These are phyloP conservation scores for Barnettozyma sp. DNA, from an alignment of 805 yeast species.

Conservation along the genomic window DNA sequence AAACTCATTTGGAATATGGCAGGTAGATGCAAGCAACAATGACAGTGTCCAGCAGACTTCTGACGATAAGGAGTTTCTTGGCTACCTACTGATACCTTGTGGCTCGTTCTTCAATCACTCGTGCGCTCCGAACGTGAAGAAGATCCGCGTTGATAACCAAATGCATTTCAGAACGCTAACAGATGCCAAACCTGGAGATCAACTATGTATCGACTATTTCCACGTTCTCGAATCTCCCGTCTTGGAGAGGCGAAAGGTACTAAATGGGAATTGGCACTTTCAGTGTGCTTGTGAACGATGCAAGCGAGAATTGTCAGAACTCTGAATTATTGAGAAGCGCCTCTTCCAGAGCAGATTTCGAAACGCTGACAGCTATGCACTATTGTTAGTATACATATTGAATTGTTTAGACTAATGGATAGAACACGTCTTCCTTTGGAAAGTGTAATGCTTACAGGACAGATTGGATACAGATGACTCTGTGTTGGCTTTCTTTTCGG, in stretches of 20 bases:
- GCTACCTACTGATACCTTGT: conserved; percentile 52
- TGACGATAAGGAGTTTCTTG: conserved; percentile 49
- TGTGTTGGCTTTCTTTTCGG: conserved; percentile 9
- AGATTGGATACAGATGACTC: conserved; percentile 26
- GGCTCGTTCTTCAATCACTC: conserved; percentile 67
- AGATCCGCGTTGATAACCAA: conserved; percentile 33
- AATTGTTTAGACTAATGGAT: no score
- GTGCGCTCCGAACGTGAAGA: conserved; percentile 49
- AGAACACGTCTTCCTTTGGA: no score
- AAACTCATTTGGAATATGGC: conserved; percentile 68
- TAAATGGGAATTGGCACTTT: conserved; percentile 54
- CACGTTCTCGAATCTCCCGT: conserved; percentile 37
- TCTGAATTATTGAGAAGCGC: conserved; percentile 32
- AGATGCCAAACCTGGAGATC: conserved; percentile 38
- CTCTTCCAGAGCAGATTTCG: conserved; percentile 36
- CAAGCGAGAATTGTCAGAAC: conserved; percentile 18
- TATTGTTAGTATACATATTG: background rate
- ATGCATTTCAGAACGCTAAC: conserved; percentile 37
- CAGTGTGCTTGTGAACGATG: conserved; percentile 48
- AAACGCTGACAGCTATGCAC: conserved; percentile 26
- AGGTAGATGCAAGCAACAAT: conserved; percentile 25
- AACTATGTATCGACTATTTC: conserved; percentile 58
- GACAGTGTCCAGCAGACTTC: conserved; percentile 22
- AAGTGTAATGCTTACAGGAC: conserved; percentile 24
- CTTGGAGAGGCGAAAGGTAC: conserved; percentile 33